Percentiles rank a stretch among this genome's conserved stretches.
Evolutionary conservation across 176 grass and related monocot species (phyloP).

Genomic region (Triticum urartu): DNA sequence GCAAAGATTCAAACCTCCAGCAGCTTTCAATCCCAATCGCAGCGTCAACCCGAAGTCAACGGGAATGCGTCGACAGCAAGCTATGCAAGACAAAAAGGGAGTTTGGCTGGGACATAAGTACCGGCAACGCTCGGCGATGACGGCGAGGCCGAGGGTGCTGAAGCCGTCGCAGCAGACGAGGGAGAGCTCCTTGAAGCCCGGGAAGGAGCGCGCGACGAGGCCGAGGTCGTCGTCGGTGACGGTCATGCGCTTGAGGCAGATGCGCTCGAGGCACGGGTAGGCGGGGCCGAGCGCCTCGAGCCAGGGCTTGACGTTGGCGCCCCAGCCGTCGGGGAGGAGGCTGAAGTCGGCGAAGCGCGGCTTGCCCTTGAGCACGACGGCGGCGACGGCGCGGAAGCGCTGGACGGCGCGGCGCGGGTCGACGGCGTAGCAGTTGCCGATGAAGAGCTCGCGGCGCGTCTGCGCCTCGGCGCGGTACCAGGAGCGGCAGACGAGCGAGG

Average conservation of each 20-base stretch:
- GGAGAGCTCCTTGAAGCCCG: slow-evolving; percentile 46
- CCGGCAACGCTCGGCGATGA: slow-evolving; percentile 55
- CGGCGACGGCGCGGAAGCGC: slow-evolving; percentile 36
- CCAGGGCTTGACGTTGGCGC: slow-evolving; percentile 55
- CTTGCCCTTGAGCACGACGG: slow-evolving; percentile 67
- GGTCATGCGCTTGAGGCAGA: slow-evolving; percentile 70
- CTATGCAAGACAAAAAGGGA: no score
- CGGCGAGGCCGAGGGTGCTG: slow-evolving; percentile 51
- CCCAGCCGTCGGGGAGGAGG: slow-evolving; percentile 57
- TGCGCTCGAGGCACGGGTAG: slow-evolving; percentile 52
- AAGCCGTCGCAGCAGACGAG: slow-evolving; percentile 63
- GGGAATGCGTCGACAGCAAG: not conserved
- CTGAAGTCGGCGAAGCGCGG: slow-evolving; percentile 71
- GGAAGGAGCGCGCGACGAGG: slow-evolving; percentile 46
- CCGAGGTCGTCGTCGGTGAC: slow-evolving; percentile 51
- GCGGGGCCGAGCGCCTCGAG: slow-evolving; percentile 29
- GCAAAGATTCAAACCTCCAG: not conserved
- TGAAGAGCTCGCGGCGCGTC: slow-evolving; percentile 53
- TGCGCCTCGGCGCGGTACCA: slow-evolving; percentile 61
- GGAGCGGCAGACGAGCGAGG: slow-evolving; percentile 52
- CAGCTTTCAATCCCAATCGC: not conserved
- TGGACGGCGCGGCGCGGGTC: slow-evolving; percentile 12
- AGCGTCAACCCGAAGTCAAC: not conserved
- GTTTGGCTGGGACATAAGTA: no score
- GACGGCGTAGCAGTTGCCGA: slow-evolving; percentile 69